Evolutionary conservation across 352 stramenopile species (phyloP), one percentile per base, ranked within the genome.

Genomic region (Globisporangium okanoganense): DNA sequence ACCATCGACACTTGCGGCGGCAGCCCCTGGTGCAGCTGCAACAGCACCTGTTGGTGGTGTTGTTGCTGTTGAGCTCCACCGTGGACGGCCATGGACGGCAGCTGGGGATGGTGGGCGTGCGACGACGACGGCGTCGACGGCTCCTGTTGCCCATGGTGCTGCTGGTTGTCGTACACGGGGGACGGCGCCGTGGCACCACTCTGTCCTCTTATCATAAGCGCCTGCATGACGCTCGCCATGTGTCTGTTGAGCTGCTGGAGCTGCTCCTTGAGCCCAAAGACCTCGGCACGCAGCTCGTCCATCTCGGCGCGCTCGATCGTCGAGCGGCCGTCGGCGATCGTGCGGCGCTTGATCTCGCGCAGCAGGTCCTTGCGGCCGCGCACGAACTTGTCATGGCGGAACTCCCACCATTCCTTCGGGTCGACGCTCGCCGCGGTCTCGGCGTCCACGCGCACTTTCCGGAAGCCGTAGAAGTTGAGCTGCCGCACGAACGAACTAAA

Each of bases 401-500:
- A 97, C 64, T 95, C 84, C 80, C 82, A 93, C 78, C 80, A 90
- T 53, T 84, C 78, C 45, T 82, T 85, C 2, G 78, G 69, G 56
- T 87, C 80, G 13, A 76, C 61, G 18, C 50, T 62, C 35, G 67
- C 65, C 7, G 68, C 65, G 27, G 64, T 66, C 50, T 86, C 66
- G 0, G 67, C 64, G 31, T 85, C 69, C 36, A 82, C 78, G 24
- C 83, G 82, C 40, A 94, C 75, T 57, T 95, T 96, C 25, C 87
- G 78, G 68, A 97, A 97, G 22, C 89, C 89, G 64, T 97, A 97
- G 50, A 97, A 85, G 70, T 97, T 96, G 25, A 97, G 73, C 70
- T 97, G 90, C n/a, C 90, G 80, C 58, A 97, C 88, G 64, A 97
- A 97, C 36, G 83, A 95, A 47, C 82, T 92, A 60, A 97, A 96